A percentile compares a stretch with the other conserved stretches of the same genome.
Evolutionary conservation across 2,329 filamentous ascomycete species (phyloP).

Genomic region (Chrysosporium queenslandicum): DNA sequence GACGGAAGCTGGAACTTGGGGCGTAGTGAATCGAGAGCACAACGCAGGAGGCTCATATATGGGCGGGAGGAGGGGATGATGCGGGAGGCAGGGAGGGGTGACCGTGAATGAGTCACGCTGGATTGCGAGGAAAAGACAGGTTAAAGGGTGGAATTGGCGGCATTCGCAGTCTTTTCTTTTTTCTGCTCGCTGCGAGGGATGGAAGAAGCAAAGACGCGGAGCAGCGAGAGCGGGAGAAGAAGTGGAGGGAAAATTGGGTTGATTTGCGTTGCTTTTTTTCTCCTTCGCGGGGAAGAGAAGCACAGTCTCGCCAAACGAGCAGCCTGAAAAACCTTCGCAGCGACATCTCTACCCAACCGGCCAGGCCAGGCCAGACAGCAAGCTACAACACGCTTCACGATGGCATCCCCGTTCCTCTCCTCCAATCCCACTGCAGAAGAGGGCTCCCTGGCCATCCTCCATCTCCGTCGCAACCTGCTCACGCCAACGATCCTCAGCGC

Average conservation of each 20-base stretch:
- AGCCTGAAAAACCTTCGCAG: neutral
- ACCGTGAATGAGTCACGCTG: constrained; percentile 6
- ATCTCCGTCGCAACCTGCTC: constrained; percentile 78
- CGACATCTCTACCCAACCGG: neutral
- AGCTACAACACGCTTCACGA: no score
- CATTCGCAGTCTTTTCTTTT: neutral
- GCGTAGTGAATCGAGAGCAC: neutral
- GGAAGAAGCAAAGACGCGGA: no score
- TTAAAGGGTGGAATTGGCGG: neutral
- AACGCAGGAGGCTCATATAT: constrained; percentile 6
- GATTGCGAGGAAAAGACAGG: neutral
- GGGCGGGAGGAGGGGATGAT: neutral
- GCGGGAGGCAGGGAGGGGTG: neutral
- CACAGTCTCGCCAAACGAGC: neutral
- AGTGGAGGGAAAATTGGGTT: no score
- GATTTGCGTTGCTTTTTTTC: constrained; percentile 9
- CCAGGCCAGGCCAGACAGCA: no score
- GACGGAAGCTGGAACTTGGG: constrained; percentile 5
- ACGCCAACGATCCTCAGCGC: constrained; percentile 62
- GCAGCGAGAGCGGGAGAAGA: no score
- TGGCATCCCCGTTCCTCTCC: constrained; percentile 67
- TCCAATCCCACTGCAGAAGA: constrained; percentile 53
- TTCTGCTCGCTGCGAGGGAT: neutral
- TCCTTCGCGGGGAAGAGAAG: constrained; percentile 6
- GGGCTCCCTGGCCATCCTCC: constrained; percentile 67